phyloP scores from a whole-genome alignment of 1,284 basidiomycete genomes.

The Malassezia yamatoensis region DNA sequence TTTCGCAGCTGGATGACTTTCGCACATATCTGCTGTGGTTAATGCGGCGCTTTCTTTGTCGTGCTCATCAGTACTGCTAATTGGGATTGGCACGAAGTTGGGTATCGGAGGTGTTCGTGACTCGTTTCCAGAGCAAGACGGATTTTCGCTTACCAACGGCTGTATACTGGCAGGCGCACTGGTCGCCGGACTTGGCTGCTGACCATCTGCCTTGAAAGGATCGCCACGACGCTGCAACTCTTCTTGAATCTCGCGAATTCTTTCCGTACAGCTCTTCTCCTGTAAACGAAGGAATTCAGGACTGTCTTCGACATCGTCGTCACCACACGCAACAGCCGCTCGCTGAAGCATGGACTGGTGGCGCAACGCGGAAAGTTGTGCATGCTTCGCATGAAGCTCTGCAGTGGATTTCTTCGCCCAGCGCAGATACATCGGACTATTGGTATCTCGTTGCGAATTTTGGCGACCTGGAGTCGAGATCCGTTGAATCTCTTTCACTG shows the following conservation, averaged over 20 bases:
- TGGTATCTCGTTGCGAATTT: not conserved
- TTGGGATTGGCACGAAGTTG: not conserved
- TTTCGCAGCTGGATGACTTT: too few species aligned
- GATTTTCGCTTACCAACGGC: not conserved
- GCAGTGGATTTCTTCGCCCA: slow-evolving; percentile 2
- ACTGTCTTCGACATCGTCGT: slow-evolving; percentile 10
- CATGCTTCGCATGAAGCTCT: slow-evolving; percentile 4
- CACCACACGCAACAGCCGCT: slow-evolving; percentile 16
- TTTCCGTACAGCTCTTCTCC: slow-evolving; percentile 11
- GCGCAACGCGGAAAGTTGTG: slow-evolving; percentile 8
- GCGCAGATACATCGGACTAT: not conserved
- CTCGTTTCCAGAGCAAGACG: too few species aligned
- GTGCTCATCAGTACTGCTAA: not conserved
- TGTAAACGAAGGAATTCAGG: slow-evolving; percentile 16
- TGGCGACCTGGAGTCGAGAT: not conserved
- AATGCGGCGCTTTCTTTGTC: not conserved
- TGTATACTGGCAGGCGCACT: not conserved
- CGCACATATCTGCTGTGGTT: not conserved
- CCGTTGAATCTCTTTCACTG: too few species aligned
- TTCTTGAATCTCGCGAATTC: slow-evolving; percentile 12
- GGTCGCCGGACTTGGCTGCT: not conserved
- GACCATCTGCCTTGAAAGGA: not conserved
- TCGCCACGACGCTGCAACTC: slow-evolving; percentile 1
- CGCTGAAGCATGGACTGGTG: slow-evolving; percentile 11
- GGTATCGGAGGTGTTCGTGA: too few species aligned